Conservation (phyloP, 2,329 filamentous ascomycete species). For the Penicillium sp. region DNA sequence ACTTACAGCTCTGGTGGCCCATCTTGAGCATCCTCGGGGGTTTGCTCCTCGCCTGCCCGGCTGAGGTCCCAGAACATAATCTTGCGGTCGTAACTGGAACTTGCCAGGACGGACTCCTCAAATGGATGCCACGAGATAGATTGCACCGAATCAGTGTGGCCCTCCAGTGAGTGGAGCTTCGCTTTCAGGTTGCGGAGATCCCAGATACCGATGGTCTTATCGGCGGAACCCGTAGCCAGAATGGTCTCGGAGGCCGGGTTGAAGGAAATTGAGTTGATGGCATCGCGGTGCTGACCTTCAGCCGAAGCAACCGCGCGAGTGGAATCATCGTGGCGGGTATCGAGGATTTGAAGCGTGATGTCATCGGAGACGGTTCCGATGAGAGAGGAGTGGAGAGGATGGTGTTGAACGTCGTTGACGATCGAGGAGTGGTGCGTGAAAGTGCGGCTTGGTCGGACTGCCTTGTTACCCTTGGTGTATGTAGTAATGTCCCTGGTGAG, state of each 20-base stretch:
- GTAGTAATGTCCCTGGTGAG: slow-evolving; percentile 71
- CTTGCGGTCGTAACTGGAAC: slow-evolving; percentile 86
- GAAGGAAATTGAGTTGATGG: slow-evolving; percentile 94
- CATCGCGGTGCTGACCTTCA: slow-evolving; percentile 77
- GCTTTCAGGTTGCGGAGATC: slow-evolving; percentile 87
- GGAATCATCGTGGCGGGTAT: slow-evolving; percentile 69
- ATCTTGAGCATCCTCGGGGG: slow-evolving; percentile 91
- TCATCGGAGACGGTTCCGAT: slow-evolving; percentile 96
- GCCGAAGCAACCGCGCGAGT: slow-evolving; percentile 68
- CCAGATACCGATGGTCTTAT: slow-evolving; percentile 94
- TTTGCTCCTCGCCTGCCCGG: slow-evolving; percentile 88
- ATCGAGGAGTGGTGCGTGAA: slow-evolving; percentile 88
- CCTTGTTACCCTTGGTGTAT: slow-evolving; percentile 67
- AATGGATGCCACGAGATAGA: slow-evolving; percentile 93
- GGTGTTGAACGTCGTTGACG: slow-evolving; percentile 96
- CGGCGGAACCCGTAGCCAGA: slow-evolving; percentile 87
- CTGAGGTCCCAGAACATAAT: slow-evolving; percentile 97
- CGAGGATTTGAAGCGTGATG: slow-evolving; percentile 86
- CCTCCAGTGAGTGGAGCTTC: slow-evolving; percentile 85
- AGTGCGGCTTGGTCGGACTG: slow-evolving; percentile 67
- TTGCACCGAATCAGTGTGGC: slow-evolving; percentile 85
- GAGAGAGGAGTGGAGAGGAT: slow-evolving; percentile 78
- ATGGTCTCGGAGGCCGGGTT: slow-evolving; percentile 89
- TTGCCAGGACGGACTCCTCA: slow-evolving; percentile 83
- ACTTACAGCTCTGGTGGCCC: slow-evolving; percentile 89